phyloP scores from a whole-genome alignment of 352 stramenopile species.

The Phytophthora sp. region DNA sequence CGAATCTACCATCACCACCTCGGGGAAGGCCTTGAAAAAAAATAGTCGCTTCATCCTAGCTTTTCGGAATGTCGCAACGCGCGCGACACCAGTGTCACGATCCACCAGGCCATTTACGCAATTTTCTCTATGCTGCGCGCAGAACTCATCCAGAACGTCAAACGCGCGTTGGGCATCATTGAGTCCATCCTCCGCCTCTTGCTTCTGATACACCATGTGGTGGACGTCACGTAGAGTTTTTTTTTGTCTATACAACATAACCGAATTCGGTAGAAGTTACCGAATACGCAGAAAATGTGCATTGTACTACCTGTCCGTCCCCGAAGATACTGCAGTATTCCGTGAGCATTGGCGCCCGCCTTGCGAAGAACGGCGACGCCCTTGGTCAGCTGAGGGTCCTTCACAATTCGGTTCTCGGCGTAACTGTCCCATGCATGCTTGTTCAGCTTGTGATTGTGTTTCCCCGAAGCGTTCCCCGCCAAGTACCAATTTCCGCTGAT shows the following conservation, averaged over 20 bases:
- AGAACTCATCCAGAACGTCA: slow-evolving; percentile 13
- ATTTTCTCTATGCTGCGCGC: background rate
- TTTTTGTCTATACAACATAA: slow-evolving; percentile 6
- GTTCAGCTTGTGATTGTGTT: slow-evolving; percentile 9
- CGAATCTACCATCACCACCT: no score
- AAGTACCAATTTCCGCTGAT: background rate
- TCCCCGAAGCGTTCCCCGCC: background rate
- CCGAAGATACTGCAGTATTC: no score
- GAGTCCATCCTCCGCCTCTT: background rate
- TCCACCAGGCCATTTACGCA: background rate
- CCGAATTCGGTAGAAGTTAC: background rate
- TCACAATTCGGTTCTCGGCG: no score
- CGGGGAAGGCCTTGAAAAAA: no score
- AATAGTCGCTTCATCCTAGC: no score
- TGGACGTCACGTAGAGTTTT: slow-evolving; percentile 13
- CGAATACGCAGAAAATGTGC: slow-evolving; percentile 3
- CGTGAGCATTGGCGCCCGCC: no score
- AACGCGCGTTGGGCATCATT: slow-evolving; percentile 9
- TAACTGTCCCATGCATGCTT: slow-evolving; percentile 2
- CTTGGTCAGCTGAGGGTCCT: no score
- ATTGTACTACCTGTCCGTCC: slow-evolving; percentile 7
- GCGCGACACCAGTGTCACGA: background rate
- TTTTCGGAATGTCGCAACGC: slow-evolving; percentile 7
- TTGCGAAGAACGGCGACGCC: no score
- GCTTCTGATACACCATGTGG: slow-evolving; percentile 15